Base-by-base conservation (phyloP, 768 basidiomycete genomes). In the Lactifluus echinatus region DNA sequence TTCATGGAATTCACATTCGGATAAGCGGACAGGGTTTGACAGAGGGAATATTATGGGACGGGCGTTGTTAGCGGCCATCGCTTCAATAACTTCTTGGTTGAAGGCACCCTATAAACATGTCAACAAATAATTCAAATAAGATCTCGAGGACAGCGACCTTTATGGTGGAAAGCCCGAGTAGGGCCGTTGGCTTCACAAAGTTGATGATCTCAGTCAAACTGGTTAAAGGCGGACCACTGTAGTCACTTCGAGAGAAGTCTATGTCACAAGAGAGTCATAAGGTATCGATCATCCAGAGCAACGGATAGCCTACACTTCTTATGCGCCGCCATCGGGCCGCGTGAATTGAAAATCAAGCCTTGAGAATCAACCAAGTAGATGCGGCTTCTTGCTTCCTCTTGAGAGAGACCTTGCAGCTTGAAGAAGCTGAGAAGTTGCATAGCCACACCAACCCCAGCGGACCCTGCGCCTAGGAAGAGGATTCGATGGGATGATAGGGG, bases 1-100 rank as follows among this genome's bases (percentile, higher is more conserved):
- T 50, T 90, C 85, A 45, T 80, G 71, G 70, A 89, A 93, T 23
- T 84, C 83, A 68, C 87, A 89, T 67, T 92, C 90, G 7, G 85
- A 86, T 47, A 89, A 76, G n/a, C 76, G 75, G 55, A 87, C 80
- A 43, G 93, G 93, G 74, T 95, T 96, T 23, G 89, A 91, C 10
- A 95, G 81, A 31, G 93, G 89, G 78, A 95, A 95, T 68, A 95
- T 81, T 73, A 95, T 93, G 23, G 93, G 93, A 17, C 83, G 80
- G 4, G 80, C 74, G 70, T 93, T 95, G 65, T 87, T 76, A 28
- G 78, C 76, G 17, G 85, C 80, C 92, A 96, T 93, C 0, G 79
- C 73, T 61, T 80, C 74, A 48, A 95, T 80, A 50, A 89, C 84
- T 15, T 78, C 75, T 40, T 82, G 74, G 48, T 74, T 79, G 74